Base-by-base conservation (phyloP, 129 eudicot genomes). In the Erigeron canadensis region DNA sequence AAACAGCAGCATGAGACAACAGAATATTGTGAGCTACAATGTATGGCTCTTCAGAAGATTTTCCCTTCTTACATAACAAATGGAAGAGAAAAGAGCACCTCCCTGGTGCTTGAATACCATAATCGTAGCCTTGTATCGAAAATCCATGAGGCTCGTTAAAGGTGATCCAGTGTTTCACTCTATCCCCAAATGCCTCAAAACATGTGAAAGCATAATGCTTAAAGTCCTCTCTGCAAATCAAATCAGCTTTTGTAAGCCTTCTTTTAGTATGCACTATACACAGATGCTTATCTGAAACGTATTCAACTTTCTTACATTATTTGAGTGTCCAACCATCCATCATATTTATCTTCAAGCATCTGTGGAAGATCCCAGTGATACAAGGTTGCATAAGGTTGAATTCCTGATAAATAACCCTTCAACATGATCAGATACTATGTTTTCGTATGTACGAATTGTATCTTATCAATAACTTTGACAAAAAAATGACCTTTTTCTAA, bases 291-390 rank as follows among this genome's bases (percentile, higher is more conserved):
- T 11, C 1, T 6, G 23, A 48, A 46, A 39, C 13, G 3, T 39
- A 21, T 21, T 5, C 43, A n/a, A 10, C 8, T 53, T 43, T 56
- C 88, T 61, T 83, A 90, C 97, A 90, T 67, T 43, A 95, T 79
- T 78, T 78, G 86, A 51, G 63, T 79, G 86, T 84, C 83, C 57
- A 95, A 76, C 82, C 93, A 84, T 55, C 99, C 97, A 44, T 86
- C 96, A 45, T 95, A 95, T 69, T 59, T 79, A 73, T 95, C 99
- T 70, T 95, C 89, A n/a, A 95, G 96, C 71, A 54, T 70, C 75
- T 90, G 97, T 34, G 99, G 99, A 60, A 90, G 97, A 84, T 95
- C 99, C 99, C 99, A 95, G 80, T 95, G 99, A 58, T 82, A 95
- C 73, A 95, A 65, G 67, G 99, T 95, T 63, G 75, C 99, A 76